Evolutionary conservation across 1,284 basidiomycete species (phyloP), one percentile per base, ranked within the genome.

Genomic region (Pyrrhoderma noxium): DNA sequence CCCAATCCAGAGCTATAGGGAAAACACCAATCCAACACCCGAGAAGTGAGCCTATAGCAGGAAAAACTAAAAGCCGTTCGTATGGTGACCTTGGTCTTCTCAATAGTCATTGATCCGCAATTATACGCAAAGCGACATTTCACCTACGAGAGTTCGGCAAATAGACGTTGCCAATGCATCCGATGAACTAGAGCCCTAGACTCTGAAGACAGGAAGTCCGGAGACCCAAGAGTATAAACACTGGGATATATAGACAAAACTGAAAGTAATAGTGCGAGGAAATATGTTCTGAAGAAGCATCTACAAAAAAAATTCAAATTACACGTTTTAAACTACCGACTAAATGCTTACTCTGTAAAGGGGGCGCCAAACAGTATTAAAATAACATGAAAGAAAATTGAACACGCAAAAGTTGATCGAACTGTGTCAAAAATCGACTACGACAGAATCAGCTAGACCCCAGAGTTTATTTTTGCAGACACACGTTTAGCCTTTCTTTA

Each of bases 1-100:
- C 93, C 93, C 93, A 97, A 66, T 97, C 93, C 7, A 97, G 79
- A 0, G 90, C 85, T 49, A 93, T 82, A 0, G 89, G 88, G 39
- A 93, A 73, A 2, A 77, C 80, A 14, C 91, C 91, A 5, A 78
- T 42, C 92, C 91, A 95, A 37, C 78, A 75, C 4, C 92, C 92
- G 11, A 84, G 21, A 18, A 85, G 58, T 1, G 87, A 70, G n/a
- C 89, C 89, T 16, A 85, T 60, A 2, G 78, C 74, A 8, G 93
- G 89, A 59, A 87, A 91, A n/a, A 91, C 76, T 19, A 94, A 64
- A 0, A 83, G 79, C 47, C 84, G 73, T 67, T 96, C 93, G 27
- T 86, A 62, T 1, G 82, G 71, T 18, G 77, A 81, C 54, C 76
- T 74, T 3, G 78, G 71, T 22, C 89, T 92, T 57, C 49, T 45